Base-by-base conservation (phyloP, 1,139 yeast genomes). In the Yamadazyma conglobata region DNA sequence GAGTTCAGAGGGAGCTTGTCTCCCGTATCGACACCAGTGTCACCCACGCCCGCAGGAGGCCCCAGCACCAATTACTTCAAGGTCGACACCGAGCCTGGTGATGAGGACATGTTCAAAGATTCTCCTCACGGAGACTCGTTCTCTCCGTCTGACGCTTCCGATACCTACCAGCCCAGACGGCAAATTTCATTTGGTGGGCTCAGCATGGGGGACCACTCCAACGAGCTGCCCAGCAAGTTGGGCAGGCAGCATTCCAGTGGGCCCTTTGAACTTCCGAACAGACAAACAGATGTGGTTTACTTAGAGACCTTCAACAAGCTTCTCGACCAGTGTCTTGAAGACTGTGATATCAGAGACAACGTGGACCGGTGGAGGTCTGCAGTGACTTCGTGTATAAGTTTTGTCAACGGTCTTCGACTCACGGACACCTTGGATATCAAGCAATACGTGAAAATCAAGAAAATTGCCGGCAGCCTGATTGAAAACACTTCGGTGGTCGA, bases 381-480 rank as follows among this genome's bases (percentile, higher is more conserved):
- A 1, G 42, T 67, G 10, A 49, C 52, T 8, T 42, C 42, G 4
- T 52, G 50, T 13, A 47, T 66, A n/a, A 33, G 42, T 11, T 40
- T 48, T 27, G 54, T 66, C 9, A 47, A 58, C 24, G 39, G 43
- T 5, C 42, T 68, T 10, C 59, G 56, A 30, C 38, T 67, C 20
- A 82, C 88, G 4, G 93, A 84, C 39, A 82, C 84, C 4, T 70
- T 88, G 39, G 96, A 93, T 50, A 79, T 89, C 32, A 73, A 93
- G 22, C 93, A 85, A 42, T 89, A 87, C 54, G 79, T 91, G 28
- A 93, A 93, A 50, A 70, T 91, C 28, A 93, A 91, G 50, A 72
- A 88, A 39, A 76, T 89, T 9, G 69, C 81, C 1, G 98, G 98
- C 0, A 91, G 91, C 0, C 54, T 62, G 1, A 66, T 76, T 6